phyloP scores from a whole-genome alignment of 2,329 filamentous ascomycete species.

The Aspergillus fumigatus region DNA sequence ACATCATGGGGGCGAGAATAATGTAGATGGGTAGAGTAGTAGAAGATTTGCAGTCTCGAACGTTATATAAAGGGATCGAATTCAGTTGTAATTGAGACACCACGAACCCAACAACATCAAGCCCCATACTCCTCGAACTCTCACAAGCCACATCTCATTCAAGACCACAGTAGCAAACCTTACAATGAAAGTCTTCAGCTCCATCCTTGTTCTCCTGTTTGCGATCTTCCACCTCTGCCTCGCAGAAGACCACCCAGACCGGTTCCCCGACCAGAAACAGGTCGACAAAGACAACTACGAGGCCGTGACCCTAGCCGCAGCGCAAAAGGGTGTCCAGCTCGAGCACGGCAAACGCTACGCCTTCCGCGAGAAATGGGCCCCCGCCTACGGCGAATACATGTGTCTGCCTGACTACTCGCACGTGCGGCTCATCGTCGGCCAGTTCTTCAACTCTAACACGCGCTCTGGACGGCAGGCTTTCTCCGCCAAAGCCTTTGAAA shows the following conservation, averaged over 20 bases:
- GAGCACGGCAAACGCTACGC: not conserved
- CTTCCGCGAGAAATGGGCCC: not conserved
- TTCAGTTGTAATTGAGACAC: no score
- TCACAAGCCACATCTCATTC: not conserved
- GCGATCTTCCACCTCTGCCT: no score
- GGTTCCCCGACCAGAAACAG: not conserved
- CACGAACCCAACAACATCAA: no score
- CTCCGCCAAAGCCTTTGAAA: not conserved
- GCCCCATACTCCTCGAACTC: not conserved
- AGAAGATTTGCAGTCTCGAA: no score
- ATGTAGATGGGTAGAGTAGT: no score
- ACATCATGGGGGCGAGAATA: no score
- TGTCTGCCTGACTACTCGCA: not conserved
- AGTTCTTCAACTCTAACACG: not conserved
- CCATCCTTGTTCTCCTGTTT: not conserved
- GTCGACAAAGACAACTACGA: not conserved
- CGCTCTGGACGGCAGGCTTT: not conserved
- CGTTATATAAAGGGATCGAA: no score
- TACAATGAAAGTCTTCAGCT: not conserved
- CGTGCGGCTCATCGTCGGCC: not conserved
- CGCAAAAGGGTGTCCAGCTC: not conserved
- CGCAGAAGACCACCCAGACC: no score
- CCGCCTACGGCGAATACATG: not conserved
- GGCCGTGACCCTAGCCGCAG: not conserved
- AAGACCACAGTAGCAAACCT: no score